Conservation (phyloP, 306 rosid genomes). For the Trifolium subterraneum region DNA sequence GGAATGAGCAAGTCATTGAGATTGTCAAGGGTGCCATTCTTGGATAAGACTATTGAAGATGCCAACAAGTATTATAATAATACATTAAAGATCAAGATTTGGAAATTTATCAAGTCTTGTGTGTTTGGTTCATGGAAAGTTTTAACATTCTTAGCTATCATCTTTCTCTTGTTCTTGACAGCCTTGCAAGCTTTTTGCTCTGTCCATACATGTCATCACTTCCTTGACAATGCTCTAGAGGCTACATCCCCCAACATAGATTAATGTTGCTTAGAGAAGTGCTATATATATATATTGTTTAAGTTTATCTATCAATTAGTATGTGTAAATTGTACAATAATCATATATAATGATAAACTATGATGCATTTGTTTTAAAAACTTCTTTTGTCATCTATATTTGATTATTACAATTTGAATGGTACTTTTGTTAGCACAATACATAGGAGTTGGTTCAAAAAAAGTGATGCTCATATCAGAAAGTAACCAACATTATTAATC, state of each 20-base stretch:
- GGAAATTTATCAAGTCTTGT: slow-evolving; percentile 56
- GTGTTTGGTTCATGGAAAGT: slow-evolving; percentile 71
- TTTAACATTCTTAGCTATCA: slow-evolving; percentile 63
- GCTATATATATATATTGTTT: too few species aligned
- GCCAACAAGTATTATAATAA: slow-evolving; percentile 65
- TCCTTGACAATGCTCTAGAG: slow-evolving; percentile 21
- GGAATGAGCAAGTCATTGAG: slow-evolving; percentile 76
- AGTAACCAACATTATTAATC: too few species aligned
- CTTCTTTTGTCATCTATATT: too few species aligned
- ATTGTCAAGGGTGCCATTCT: slow-evolving; percentile 63
- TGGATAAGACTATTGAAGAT: slow-evolving; percentile 79
- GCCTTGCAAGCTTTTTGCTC: slow-evolving; percentile 50
- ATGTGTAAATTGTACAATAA: too few species aligned
- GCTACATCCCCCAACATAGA: not conserved
- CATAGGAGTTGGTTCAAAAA: not conserved
- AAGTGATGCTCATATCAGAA: not conserved
- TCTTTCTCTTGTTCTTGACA: slow-evolving; percentile 57
- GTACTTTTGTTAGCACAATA: not conserved
- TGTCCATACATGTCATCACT: slow-evolving; percentile 41
- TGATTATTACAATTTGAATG: too few species aligned
- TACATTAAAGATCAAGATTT: slow-evolving; percentile 60
- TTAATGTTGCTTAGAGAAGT: not conserved
- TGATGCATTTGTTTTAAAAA: too few species aligned
- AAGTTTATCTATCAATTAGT: not conserved
- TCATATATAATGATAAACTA: too few species aligned